phyloP scores from a whole-genome alignment of 1,284 basidiomycete species.

The Trametes sp. region DNA sequence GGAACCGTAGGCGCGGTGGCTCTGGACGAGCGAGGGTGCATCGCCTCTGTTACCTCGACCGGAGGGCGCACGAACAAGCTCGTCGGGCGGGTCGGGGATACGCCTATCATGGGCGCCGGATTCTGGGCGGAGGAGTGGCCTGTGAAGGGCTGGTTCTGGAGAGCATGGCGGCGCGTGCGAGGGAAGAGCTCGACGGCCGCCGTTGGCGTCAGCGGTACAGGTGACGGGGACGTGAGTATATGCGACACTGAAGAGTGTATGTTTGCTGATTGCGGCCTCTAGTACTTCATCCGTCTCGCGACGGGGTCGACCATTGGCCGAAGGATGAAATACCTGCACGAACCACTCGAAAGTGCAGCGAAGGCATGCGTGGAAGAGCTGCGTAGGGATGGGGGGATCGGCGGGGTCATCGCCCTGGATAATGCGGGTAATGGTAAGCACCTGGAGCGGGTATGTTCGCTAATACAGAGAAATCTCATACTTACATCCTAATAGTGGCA shows the following conservation, averaged over 20 bases:
- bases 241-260: neutral
- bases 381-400: constrained; percentile 60
- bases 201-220: constrained; percentile 83
- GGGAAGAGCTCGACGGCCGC: constrained; percentile 51
- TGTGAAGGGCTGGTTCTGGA: constrained; percentile 46
- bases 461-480: neutral
- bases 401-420: constrained; percentile 79
- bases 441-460: neutral
- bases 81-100: constrained; percentile 83
- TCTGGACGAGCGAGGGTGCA: constrained; percentile 75
- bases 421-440: constrained; percentile 40
- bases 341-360: constrained; percentile 64
- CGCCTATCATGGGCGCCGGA: constrained; percentile 78
- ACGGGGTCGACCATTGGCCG: constrained; percentile 72
- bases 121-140: constrained; percentile 87
- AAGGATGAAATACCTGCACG: constrained; percentile 67
- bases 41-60: constrained; percentile 78
- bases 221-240: constrained; percentile 75
- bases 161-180: constrained; percentile 50
- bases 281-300: constrained; percentile 81
- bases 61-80: constrained; percentile 86
- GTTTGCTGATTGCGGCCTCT: neutral
- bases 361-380: constrained; percentile 62
- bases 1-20: constrained; percentile 89
- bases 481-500: constrained; percentile 53